Evolutionary conservation across 495 filamentous ascomycete genomes (phyloP), one percentile per base, ranked within the genome.

Genomic region (Annulohypoxylon bovei): DNA sequence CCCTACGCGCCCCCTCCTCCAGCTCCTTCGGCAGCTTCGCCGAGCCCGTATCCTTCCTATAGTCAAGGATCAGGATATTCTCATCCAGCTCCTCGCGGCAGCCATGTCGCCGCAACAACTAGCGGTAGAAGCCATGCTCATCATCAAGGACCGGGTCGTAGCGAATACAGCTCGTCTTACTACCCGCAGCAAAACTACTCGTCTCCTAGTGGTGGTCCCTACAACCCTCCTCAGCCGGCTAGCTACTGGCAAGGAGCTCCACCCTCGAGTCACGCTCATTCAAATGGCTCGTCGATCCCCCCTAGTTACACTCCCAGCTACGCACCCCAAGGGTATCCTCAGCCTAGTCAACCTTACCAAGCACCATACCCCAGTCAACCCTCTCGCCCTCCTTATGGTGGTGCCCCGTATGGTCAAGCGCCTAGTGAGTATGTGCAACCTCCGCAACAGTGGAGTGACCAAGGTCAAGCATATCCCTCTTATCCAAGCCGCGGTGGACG

Each of bases 1-100:
- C 80, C 79, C 20, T 85, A 84, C 76, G 82, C 81, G n/a, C 85
- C 85, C 30, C 85, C 85, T 63, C 84, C 84, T 6, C 84, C 86
- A 52, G 78, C 86, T 39, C 86, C 86, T 39, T 80, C 82, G 27
- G 77, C 80, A 4, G 78, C 80, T 1, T 77, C 80, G 23, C 71
- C 80, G 11, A 73, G 57, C 47, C 73, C 69, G 44, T 83, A 82
- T 65, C 68, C 70, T 12, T 55, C 78, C 0, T 84, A 83, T 63
- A 72, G 74, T 49, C 77, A 83, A 70, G 73, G 68, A 22, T 73
- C 70, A 32, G 77, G 75, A 58, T 75, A 77, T 42, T 35, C 60
- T 49, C 63, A 62, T 4, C 23, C 69, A 14, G 64, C 73, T 25
- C 63, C 72, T 62, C 74, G 74, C n/a, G 72, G 66, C 35, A 73